Percentiles rank a stretch among this genome's conserved stretches.
phyloP scores from a whole-genome alignment of 306 rosid species.

The Benincasa hispida region DNA sequence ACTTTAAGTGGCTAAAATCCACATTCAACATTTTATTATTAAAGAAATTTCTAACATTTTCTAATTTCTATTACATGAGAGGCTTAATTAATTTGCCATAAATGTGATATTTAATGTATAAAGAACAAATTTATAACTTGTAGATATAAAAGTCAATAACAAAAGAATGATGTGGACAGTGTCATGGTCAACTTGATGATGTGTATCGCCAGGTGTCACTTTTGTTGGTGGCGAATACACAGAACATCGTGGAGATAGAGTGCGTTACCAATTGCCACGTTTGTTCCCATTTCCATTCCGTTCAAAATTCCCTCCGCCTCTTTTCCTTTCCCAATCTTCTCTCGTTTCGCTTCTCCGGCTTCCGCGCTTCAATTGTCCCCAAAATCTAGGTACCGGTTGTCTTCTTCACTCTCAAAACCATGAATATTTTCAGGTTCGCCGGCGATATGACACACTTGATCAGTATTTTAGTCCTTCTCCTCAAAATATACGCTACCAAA shows the following conservation, averaged over 20 bases:
- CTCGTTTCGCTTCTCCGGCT: neutral
- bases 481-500: conserved; percentile 94
- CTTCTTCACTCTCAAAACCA: conserved; percentile 15
- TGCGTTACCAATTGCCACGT: conserved; percentile 28
- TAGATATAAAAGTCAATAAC: neutral
- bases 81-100: too few species aligned
- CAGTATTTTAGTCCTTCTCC: conserved; percentile 79
- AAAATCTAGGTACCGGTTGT: conserved; percentile 6
- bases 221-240: neutral
- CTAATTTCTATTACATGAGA: too few species aligned
- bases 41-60: too few species aligned
- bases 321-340: neutral
- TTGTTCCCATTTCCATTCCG: neutral
- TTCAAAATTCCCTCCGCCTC: conserved; percentile 6
- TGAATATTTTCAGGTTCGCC: conserved; percentile 86
- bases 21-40: too few species aligned
- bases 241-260: conserved; percentile 12
- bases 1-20: too few species aligned
- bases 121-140: neutral
- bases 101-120: neutral
- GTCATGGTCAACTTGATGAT: neutral
- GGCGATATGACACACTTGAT: conserved; percentile 90
- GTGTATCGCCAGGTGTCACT: neutral
- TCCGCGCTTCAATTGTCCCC: neutral
- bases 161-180: neutral